These are phyloP conservation scores for Saccharomyces hybrid DNA, from an alignment of 1,139 yeast species.

Conservation along the genomic window DNA sequence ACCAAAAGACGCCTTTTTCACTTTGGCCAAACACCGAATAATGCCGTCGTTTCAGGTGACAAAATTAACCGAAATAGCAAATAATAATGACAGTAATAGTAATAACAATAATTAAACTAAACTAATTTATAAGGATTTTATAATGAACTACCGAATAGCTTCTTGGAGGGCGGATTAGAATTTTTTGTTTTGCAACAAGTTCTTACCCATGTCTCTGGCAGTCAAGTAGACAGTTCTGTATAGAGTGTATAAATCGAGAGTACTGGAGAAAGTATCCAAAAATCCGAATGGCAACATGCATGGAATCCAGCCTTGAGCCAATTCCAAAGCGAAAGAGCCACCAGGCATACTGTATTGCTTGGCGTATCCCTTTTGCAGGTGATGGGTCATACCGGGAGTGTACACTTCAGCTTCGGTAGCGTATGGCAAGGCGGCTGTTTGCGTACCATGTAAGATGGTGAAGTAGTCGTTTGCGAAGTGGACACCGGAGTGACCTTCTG, in stretches of 20 bases:
- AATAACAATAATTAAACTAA: background rate
- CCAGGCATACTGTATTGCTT: constrained; percentile 84
- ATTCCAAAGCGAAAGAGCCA: constrained; percentile 80
- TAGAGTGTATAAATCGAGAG: constrained; percentile 68
- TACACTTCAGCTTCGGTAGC: constrained; percentile 59
- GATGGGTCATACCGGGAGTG: constrained; percentile 77
- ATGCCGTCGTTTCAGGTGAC: background rate
- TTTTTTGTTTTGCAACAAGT: constrained; percentile 46
- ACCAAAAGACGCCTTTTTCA: background rate
- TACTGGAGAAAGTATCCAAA: constrained; percentile 68
- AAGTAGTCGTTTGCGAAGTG: constrained; percentile 97
- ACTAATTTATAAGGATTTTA: background rate
- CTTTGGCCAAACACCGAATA: background rate
- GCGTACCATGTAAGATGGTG: constrained; percentile 76
- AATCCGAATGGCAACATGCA: constrained; percentile 96
- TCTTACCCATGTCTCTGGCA: constrained; percentile 66
- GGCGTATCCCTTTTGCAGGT: constrained; percentile 58
- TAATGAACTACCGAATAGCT: background rate
- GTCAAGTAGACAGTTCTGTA: constrained; percentile 64
- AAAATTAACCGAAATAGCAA: background rate
- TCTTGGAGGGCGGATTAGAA: constrained; percentile 37
- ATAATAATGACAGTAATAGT: too few relatives aligned
- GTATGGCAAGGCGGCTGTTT: constrained; percentile 61
- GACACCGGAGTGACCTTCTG: constrained; percentile 95
- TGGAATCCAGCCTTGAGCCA: constrained; percentile 99